Evolutionary conservation across 108 stramenopile genomes (phyloP).

Genomic region (Chaetoceros tenuissimus): DNA sequence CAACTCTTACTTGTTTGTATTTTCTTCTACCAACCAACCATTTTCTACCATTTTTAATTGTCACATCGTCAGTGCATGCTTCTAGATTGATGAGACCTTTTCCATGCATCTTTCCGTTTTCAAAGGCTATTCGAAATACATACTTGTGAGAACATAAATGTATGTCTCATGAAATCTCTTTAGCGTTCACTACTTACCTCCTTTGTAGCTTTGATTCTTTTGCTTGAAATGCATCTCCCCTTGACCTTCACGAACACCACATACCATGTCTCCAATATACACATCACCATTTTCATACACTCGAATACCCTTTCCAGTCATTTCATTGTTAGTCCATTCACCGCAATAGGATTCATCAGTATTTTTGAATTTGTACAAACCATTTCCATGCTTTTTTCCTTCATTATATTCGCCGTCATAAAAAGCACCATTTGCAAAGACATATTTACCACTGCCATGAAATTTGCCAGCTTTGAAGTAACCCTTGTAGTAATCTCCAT

Average conservation of each 20-base stretch:
- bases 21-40: too few relatives aligned
- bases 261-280: constrained; percentile 12
- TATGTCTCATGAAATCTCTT: too few relatives aligned
- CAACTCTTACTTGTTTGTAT: too few relatives aligned
- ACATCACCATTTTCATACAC: background rate
- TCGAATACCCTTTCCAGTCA: background rate
- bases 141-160: too few relatives aligned
- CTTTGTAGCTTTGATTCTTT: too few relatives aligned
- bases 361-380: background rate
- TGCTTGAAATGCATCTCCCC: too few relatives aligned
- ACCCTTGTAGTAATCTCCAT: background rate
- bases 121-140: too few relatives aligned
- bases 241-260: constrained; percentile 17
- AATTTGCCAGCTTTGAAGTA: background rate
- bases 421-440: background rate
- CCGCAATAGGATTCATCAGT: background rate
- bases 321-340: background rate
- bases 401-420: background rate
- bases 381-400: background rate
- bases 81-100: too few relatives aligned
- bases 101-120: too few relatives aligned
- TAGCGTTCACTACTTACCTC: too few relatives aligned
- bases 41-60: too few relatives aligned
- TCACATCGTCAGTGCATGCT: too few relatives aligned
- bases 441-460: constrained; percentile 1